Evolutionary conservation across 768 basidiomycete genomes (phyloP), one percentile per base, ranked within the genome.

Genomic region (Russula olivacea): DNA sequence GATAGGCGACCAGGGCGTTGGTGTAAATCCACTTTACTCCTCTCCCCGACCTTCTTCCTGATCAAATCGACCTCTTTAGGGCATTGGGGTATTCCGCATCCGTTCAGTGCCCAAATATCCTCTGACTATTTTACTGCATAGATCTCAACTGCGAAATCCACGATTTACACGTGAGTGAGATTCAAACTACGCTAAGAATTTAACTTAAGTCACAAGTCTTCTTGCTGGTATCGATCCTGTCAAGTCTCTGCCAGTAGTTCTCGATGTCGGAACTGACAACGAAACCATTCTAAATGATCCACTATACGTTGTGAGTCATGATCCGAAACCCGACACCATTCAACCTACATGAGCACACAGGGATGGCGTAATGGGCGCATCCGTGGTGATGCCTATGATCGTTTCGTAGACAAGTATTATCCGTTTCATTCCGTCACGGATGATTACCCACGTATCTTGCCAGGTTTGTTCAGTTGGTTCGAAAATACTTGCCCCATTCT

Each of bases 221-320:
- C 79, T 88, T 12, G 88, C 80, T 21, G 86, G 87, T 0, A 78
- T 89, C 41, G 78, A 88, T 68, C 88, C 88, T 0, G 74, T 80
- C 0, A 80, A 79, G 52, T 76, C 84, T 0, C 71, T 89, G 8
- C 76, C 78, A 55, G 84, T 89, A 15, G 80, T 80, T 9, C 75
- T 89, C 15, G 91, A 93, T 67, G 88, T 91, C 19, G 90, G 91
- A 0, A 93, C 90, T 0, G 77, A 91, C 68, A 91, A 91, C 69
- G 71, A 85, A 58, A 69, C 77, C 0, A 78, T 90, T 0, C 72
- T 89, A 32, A 75, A 83, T 23, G 89, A 90, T 60, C 74, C 74
- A 4, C 78, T 89, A 30, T 88, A 89, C 62, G 83, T 88, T 11
- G 87, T 86, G 71, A 30, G 85, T 78, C 23, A 34, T 55, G 34